Percentiles rank a stretch among this genome's conserved stretches.
Conservation (phyloP, 2,329 filamentous ascomycete species). For the Cucurbitaria berberidis region DNA sequence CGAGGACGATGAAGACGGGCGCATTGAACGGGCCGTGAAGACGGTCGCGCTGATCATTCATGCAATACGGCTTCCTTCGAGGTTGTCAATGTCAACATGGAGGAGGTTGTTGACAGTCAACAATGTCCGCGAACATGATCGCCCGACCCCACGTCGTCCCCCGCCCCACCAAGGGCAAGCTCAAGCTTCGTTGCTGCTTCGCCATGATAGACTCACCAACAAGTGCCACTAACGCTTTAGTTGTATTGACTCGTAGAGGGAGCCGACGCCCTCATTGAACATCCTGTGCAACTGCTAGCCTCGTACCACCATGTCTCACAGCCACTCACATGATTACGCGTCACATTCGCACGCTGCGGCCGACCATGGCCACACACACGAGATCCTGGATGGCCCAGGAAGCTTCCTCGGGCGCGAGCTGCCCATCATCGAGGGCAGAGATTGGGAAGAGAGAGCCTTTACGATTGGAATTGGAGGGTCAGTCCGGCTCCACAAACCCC, state of each 20-base stretch:
- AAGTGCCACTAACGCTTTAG: neutral
- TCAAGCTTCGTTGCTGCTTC: neutral
- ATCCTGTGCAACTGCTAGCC: neutral
- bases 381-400: slow-evolving; percentile 92
- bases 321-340: slow-evolving; percentile 45
- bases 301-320: slow-evolving; percentile 35
- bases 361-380: slow-evolving; percentile 93
- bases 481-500: slow-evolving; percentile 34
- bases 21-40: slow-evolving; percentile 12
- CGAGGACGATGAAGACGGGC: slow-evolving; percentile 17
- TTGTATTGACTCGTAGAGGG: neutral
- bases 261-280: neutral
- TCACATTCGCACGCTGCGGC: slow-evolving; percentile 60
- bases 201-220: too few species aligned
- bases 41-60: slow-evolving; percentile 5
- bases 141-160: slow-evolving; percentile 18
- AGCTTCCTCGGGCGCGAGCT: slow-evolving; percentile 90
- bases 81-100: neutral
- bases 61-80: slow-evolving; percentile 1
- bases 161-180: slow-evolving; percentile 30
- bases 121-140: slow-evolving; percentile 7
- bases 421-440: slow-evolving; percentile 86
- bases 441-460: slow-evolving; percentile 89
- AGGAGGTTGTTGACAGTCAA: slow-evolving; percentile 6
- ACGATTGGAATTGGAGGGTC: slow-evolving; percentile 98